These are phyloP conservation scores for Pythium rishiriense DNA, from an alignment of 352 stramenopile species.

Conservation along the genomic window DNA sequence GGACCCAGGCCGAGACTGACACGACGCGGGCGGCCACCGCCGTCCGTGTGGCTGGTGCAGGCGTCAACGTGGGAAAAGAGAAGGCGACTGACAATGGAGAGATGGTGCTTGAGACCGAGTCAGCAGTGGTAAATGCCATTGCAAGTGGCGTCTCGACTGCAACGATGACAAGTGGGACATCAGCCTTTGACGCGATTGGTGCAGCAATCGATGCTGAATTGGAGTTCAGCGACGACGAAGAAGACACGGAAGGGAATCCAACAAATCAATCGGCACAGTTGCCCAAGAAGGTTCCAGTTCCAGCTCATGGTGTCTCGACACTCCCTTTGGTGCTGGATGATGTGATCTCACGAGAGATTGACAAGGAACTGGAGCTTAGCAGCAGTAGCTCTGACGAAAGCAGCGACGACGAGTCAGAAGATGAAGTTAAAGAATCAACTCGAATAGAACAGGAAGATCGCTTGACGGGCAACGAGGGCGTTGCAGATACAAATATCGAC, in stretches of 20 bases:
- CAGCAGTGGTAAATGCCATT: too few species aligned
- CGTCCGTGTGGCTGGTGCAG: too few species aligned
- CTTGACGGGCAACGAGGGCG: too few species aligned
- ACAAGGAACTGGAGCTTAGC: conserved; percentile 17
- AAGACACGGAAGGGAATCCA: conserved; percentile 4
- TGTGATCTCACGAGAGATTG: conserved; percentile 20
- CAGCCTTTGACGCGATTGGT: conserved; percentile 26
- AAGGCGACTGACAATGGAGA: background rate
- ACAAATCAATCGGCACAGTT: conserved; percentile 7
- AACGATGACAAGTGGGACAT: background rate
- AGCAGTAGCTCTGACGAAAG: conserved; percentile 20
- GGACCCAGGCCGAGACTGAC: conserved; percentile 35
- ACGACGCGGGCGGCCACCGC: too few species aligned
- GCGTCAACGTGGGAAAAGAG: background rate
- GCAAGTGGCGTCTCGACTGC: background rate
- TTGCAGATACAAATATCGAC: background rate
- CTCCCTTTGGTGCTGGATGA: conserved; percentile 1
- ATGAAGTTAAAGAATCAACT: background rate
- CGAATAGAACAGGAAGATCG: background rate
- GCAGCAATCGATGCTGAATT: conserved; percentile 29
- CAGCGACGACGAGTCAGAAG: conserved; percentile 6
- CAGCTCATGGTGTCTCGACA: background rate
- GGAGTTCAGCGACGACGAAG: conserved; percentile 28
- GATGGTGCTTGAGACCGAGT: background rate
- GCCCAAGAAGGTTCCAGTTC: background rate